phyloP scores from a whole-genome alignment of 176 grass and related monocot species.

The Raddia guianensis region DNA sequence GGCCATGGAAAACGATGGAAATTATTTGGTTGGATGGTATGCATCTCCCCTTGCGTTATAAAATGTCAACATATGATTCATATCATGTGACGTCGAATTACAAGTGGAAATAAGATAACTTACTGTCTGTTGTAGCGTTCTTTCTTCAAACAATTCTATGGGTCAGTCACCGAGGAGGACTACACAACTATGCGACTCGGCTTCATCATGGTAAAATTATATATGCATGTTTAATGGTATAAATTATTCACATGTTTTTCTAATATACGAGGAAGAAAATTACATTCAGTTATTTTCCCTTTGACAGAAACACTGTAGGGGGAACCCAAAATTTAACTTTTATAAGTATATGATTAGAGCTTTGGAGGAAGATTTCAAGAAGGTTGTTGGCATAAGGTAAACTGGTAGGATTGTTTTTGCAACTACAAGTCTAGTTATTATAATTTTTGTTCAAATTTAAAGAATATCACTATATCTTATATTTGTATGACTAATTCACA shows the following conservation, averaged over 20 bases:
- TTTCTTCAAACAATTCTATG: slow-evolving; percentile 90
- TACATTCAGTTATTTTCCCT: not conserved
- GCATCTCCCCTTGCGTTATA: not conserved
- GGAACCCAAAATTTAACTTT: slow-evolving; percentile 76
- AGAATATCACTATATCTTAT: too few species aligned
- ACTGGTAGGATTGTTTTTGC: not conserved
- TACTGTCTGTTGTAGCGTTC: slow-evolving; percentile 52
- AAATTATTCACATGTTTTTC: not conserved
- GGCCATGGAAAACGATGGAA: slow-evolving; percentile 49
- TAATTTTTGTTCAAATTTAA: too few species aligned
- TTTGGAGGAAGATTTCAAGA: slow-evolving; percentile 81
- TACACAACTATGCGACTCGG: slow-evolving; percentile 79
- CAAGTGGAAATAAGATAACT: not conserved
- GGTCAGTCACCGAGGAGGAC: slow-evolving; percentile 62
- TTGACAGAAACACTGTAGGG: slow-evolving; percentile 67
- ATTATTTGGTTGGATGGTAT: slow-evolving; percentile 66
- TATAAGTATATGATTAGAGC: slow-evolving; percentile 90
- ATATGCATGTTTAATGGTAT: not conserved
- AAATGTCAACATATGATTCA: not conserved
- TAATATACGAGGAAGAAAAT: not conserved
- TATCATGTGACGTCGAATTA: not conserved
- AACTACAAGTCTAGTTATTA: too few species aligned
- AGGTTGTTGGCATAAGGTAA: slow-evolving; percentile 92
- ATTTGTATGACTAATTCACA: too few species aligned
- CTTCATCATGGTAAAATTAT: slow-evolving; percentile 65